phyloP scores from a whole-genome alignment of 441 rosid species.

The Gossypium aridum region DNA sequence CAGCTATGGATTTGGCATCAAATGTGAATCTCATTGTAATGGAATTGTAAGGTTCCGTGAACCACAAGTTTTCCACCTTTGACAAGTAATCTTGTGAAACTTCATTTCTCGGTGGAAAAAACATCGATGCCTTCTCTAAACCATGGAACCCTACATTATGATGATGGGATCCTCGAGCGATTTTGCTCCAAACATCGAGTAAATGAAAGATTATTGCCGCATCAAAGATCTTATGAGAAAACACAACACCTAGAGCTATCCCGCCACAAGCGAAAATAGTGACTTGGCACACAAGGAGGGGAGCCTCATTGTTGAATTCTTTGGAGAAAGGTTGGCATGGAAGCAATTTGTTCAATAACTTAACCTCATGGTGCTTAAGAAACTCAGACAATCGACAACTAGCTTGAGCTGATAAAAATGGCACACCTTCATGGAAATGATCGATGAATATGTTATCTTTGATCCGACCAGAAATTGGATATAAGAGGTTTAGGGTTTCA shows the following conservation, averaged over 20 bases:
- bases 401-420: neutral
- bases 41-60: neutral
- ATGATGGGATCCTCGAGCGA: neutral
- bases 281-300: neutral
- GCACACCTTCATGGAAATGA: neutral
- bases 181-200: neutral
- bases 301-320: neutral
- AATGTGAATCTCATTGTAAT: neutral
- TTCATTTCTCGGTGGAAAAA: neutral
- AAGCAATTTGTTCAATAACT: constrained; percentile 4
- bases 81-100: neutral
- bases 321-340: constrained; percentile 1
- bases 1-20: neutral
- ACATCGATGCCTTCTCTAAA: neutral
- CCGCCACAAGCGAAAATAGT: constrained; percentile 2
- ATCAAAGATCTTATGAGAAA: neutral
- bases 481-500: neutral
- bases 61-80: neutral
- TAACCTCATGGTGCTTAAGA: neutral
- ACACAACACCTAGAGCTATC: neutral
- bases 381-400: neutral
- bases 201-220: neutral
- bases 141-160: neutral
- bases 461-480: neutral
- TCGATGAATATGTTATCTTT: neutral